Conservation (phyloP, 106 monocot genomes). For the Allium fistulosum region DNA sequence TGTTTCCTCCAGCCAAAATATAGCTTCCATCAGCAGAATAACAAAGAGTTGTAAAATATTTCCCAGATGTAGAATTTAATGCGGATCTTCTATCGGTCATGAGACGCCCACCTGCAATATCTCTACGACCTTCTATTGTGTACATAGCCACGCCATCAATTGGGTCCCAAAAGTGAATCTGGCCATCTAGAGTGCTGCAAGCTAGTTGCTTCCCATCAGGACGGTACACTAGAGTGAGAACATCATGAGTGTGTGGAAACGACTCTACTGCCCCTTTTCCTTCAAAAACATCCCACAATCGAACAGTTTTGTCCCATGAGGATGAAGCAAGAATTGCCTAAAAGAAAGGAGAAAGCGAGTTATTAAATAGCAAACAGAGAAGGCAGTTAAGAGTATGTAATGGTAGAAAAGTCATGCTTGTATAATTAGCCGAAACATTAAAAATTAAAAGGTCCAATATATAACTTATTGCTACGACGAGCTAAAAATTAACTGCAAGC, state of each 20-base stretch:
- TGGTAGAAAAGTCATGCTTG: background rate
- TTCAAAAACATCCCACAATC: conserved; percentile 89
- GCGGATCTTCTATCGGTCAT: conserved; percentile 90
- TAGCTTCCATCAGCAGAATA: conserved; percentile 96
- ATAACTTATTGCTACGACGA: too few species aligned
- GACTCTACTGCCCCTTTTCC: conserved; percentile 95
- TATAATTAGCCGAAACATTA: too few species aligned
- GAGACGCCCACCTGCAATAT: conserved; percentile 88
- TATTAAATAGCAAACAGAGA: background rate
- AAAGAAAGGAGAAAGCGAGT: background rate
- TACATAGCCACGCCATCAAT: conserved; percentile 72
- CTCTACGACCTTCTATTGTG: conserved; percentile 95
- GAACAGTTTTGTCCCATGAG: conserved; percentile 98
- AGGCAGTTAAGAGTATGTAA: background rate
- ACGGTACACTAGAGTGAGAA: conserved; percentile 85
- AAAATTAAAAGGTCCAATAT: too few species aligned
- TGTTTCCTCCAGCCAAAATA: conserved; percentile 93
- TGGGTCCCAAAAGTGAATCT: conserved; percentile 97
- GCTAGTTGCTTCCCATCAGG: conserved; percentile 98
- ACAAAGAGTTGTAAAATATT: conserved; percentile 89
- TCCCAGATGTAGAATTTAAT: conserved; percentile 75
- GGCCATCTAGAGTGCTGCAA: conserved; percentile 89
- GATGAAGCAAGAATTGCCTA: conserved; percentile 87
- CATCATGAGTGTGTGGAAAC: conserved; percentile 91
- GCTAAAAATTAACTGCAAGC: too few species aligned